Conservation (phyloP, 495 filamentous ascomycete species). For the Daldinia childiae region DNA sequence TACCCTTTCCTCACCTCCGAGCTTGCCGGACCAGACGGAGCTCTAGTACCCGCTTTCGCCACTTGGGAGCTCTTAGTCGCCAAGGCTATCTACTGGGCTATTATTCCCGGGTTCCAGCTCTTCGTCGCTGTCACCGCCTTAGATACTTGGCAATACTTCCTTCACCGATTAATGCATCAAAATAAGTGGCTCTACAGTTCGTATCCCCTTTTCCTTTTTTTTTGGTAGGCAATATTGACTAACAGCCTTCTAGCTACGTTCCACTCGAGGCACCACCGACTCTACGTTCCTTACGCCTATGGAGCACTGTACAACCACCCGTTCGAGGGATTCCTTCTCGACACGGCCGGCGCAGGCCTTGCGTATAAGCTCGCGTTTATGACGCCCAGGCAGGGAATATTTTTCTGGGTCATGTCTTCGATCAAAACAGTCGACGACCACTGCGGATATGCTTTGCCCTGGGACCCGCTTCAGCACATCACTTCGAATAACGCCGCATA, state of each 20-base stretch:
- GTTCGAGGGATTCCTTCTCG: constrained; percentile 89
- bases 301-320: constrained; percentile 97
- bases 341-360: constrained; percentile 84
- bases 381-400: constrained; percentile 80
- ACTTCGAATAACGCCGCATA: constrained; percentile 94
- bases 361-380: constrained; percentile 81
- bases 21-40: constrained; percentile 55
- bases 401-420: constrained; percentile 83
- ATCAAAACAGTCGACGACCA: constrained; percentile 98
- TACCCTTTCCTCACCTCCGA: constrained; percentile 68
- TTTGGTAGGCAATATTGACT: constrained; percentile 16
- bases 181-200: constrained; percentile 96
- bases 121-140: constrained; percentile 74
- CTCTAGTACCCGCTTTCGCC: constrained; percentile 63
- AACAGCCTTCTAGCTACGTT: constrained; percentile 69
- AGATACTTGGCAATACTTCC: constrained; percentile 98
- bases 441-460: constrained; percentile 94
- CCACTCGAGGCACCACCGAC: constrained; percentile 92
- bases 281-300: constrained; percentile 97
- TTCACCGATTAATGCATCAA: constrained; percentile 92
- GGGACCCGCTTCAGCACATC: constrained; percentile 89
- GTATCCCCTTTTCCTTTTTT: constrained; percentile 45
- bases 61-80: constrained; percentile 81
- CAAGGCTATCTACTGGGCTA: constrained; percentile 77
- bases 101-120: constrained; percentile 80